Evolutionary conservation across 768 basidiomycete genomes (phyloP).

Genomic region (Candolleomyces eurysporus): DNA sequence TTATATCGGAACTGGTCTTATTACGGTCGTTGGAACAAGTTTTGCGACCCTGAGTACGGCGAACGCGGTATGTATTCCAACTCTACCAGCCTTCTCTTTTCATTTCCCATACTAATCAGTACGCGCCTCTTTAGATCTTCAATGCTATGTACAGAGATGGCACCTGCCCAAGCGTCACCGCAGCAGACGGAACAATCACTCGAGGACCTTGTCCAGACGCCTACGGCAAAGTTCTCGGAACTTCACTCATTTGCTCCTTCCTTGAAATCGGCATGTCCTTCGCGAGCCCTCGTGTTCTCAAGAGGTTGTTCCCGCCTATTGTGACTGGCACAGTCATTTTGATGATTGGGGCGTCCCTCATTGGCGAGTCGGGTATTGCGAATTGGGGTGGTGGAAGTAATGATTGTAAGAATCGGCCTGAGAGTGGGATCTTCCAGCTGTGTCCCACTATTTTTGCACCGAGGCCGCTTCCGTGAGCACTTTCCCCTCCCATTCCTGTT

Average conservation of each 20-base stretch:
- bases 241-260: conserved; percentile 74
- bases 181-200: conserved; percentile 56
- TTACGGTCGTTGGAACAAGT: conserved; percentile 80
- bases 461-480: conserved; percentile 56
- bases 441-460: conserved; percentile 75
- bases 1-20: conserved; percentile 75
- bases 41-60: conserved; percentile 79
- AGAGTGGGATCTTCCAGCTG: conserved; percentile 62
- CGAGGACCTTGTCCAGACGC: conserved; percentile 73
- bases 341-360: conserved; percentile 75
- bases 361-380: conserved; percentile 70
- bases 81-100: background rate
- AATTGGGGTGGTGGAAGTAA: conserved; percentile 89
- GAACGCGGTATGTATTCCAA: conserved; percentile 46
- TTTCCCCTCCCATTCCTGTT: background rate
- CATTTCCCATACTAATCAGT: background rate
- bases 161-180: conserved; percentile 62
- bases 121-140: conserved; percentile 52
- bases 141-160: conserved; percentile 75
- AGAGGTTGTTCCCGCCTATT: conserved; percentile 74
- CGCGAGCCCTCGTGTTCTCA: conserved; percentile 59
- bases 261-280: conserved; percentile 80
- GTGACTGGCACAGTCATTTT: conserved; percentile 77
- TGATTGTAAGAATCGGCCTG: conserved; percentile 59
- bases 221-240: conserved; percentile 76